phyloP scores from a whole-genome alignment of 1,284 basidiomycete genomes.

The Ceratobasidium sp. region DNA sequence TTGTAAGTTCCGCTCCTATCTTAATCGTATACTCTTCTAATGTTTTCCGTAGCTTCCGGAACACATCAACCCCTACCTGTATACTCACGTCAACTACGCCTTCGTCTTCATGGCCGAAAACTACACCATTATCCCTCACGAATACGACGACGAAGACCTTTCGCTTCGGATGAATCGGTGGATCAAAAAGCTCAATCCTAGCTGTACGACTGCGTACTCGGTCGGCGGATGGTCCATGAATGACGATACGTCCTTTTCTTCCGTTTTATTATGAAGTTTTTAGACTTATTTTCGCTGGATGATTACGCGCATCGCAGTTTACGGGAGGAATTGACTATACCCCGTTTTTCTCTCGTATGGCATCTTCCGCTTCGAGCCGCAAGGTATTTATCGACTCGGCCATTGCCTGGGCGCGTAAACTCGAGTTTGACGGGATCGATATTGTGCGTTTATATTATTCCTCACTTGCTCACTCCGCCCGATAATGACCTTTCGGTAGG shows the following conservation, averaged over 20 bases:
- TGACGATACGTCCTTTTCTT: slow-evolving; percentile 7
- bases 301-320: neutral
- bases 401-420: slow-evolving; percentile 11
- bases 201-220: slow-evolving; percentile 23
- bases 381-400: slow-evolving; percentile 4
- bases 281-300: neutral
- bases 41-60: slow-evolving; percentile 1
- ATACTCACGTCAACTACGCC: slow-evolving; percentile 33
- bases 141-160: slow-evolving; percentile 13
- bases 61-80: slow-evolving; percentile 33
- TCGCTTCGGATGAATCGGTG: too few relatives aligned
- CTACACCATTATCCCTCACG: slow-evolving; percentile 11
- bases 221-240: slow-evolving; percentile 39
- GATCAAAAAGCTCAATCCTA: slow-evolving; percentile 22
- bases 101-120: slow-evolving; percentile 40
- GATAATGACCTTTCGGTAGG: neutral
- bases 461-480: neutral
- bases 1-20: neutral
- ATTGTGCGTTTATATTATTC: slow-evolving; percentile 15
- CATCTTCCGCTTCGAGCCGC: neutral
- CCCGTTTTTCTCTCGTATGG: slow-evolving; percentile 4
- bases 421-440: slow-evolving; percentile 21
- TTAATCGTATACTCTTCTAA: neutral
- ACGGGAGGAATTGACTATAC: slow-evolving; percentile 17
- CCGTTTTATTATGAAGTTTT: too few relatives aligned